phyloP scores from a whole-genome alignment of 306 rosid species.

The Glycyrrhiza uralensis region DNA sequence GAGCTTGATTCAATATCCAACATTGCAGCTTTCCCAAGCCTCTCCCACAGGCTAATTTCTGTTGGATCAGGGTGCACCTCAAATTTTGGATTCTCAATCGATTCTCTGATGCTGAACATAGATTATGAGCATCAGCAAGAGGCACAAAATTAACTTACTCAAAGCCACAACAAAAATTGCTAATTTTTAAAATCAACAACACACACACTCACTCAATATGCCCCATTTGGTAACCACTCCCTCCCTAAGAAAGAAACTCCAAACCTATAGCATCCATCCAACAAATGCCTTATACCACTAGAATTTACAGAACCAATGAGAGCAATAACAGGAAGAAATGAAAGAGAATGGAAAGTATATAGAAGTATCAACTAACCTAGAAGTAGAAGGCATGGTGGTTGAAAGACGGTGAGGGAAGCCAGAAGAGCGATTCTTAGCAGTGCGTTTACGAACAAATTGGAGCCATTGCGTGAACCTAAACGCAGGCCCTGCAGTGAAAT shows the following conservation, averaged over 20 bases:
- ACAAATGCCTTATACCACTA: neutral
- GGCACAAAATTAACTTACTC: constrained; percentile 7
- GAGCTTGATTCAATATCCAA: constrained; percentile 68
- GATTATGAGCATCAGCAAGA: constrained; percentile 11
- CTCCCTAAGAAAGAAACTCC: neutral
- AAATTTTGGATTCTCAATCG: constrained; percentile 29
- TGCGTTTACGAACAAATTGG: constrained; percentile 86
- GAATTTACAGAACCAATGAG: neutral
- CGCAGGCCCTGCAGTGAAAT: constrained; percentile 76
- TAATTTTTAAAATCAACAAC: neutral
- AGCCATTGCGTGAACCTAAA: constrained; percentile 86
- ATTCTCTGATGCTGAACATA: constrained; percentile 52
- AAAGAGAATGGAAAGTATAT: neutral
- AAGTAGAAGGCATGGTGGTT: constrained; percentile 42
- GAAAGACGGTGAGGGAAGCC: constrained; percentile 56
- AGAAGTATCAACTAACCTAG: constrained; percentile 41
- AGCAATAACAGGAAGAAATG: neutral
- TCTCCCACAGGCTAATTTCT: constrained; percentile 80
- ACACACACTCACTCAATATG: neutral
- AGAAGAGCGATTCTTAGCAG: constrained; percentile 53
- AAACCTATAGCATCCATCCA: neutral
- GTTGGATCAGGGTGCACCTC: constrained; percentile 45
- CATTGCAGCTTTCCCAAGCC: constrained; percentile 83
- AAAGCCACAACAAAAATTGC: neutral
- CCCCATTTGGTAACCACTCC: neutral